Evolutionary conservation across 352 stramenopile species (phyloP).

Genomic region (Phytophthora litchii): DNA sequence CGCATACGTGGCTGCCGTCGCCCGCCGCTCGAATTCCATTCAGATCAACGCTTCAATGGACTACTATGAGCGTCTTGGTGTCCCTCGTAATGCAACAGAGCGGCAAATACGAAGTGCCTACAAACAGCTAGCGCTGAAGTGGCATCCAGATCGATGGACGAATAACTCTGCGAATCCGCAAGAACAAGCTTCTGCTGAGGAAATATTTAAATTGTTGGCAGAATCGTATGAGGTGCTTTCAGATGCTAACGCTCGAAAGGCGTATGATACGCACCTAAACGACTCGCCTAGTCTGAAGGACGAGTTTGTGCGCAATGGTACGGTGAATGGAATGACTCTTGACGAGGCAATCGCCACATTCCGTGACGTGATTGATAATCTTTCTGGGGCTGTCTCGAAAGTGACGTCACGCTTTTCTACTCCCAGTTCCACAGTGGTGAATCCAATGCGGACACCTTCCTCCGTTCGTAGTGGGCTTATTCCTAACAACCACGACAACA

Average conservation of each 20-base stretch:
- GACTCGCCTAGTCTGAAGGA: constrained; percentile 59
- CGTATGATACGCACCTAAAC: constrained; percentile 70
- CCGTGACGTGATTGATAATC: constrained; percentile 72
- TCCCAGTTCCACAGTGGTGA: constrained; percentile 73
- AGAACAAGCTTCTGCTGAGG: constrained; percentile 72
- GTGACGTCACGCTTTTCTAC: constrained; percentile 69
- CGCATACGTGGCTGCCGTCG: constrained; percentile 75
- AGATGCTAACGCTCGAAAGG: constrained; percentile 57
- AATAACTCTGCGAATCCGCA: constrained; percentile 45
- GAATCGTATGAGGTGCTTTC: constrained; percentile 86
- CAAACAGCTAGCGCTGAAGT: constrained; percentile 80
- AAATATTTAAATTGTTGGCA: constrained; percentile 85
- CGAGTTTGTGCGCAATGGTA: constrained; percentile 80
- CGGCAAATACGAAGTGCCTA: constrained; percentile 79
- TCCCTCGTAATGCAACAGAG: constrained; percentile 66
- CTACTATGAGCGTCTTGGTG: constrained; percentile 83
- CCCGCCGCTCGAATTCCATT: constrained; percentile 76
- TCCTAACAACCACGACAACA: constrained; percentile 85
- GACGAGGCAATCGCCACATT: constrained; percentile 87
- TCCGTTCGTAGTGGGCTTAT: constrained; percentile 48
- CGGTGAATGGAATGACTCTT: constrained; percentile 81
- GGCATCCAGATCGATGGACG: constrained; percentile 85
- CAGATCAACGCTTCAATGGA: constrained; percentile 86
- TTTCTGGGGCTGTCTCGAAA: constrained; percentile 58
- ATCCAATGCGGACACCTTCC: constrained; percentile 45